Conservation (phyloP, 1,139 yeast genomes). For the Hemisphaericaspora lyxosophila region DNA sequence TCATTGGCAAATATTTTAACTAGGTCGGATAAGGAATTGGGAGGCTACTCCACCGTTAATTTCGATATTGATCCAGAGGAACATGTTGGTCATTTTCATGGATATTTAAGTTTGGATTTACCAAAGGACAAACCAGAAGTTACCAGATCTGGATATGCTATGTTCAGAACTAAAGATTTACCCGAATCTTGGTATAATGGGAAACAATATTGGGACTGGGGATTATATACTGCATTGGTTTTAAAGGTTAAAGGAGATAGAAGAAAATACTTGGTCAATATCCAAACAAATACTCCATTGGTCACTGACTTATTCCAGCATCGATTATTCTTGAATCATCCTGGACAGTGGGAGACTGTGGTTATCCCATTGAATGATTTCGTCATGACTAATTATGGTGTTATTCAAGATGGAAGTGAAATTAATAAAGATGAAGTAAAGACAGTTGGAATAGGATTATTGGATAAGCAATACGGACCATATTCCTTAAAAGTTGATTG, state of each 20-base stretch:
- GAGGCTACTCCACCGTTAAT: conserved; percentile 72
- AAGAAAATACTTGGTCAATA: conserved; percentile 73
- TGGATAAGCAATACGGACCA: conserved; percentile 81
- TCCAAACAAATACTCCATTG: conserved; percentile 78
- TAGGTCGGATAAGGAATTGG: conserved; percentile 71
- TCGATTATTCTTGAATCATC: conserved; percentile 67
- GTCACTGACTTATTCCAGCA: conserved; percentile 83
- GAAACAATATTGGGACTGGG: conserved; percentile 63
- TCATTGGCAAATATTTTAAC: conserved; percentile 50
- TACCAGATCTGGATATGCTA: conserved; percentile 77
- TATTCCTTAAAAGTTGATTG: conserved; percentile 69
- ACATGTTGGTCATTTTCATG: conserved; percentile 61
- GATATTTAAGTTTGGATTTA: conserved; percentile 69
- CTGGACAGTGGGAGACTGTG: conserved; percentile 85
- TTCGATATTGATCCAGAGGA: conserved; percentile 42
- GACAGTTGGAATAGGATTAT: conserved; percentile 75
- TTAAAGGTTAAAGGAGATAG: conserved; percentile 74
- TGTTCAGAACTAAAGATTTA: conserved; percentile 77
- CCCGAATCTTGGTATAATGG: conserved; percentile 50
- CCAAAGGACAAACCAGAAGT: conserved; percentile 71
- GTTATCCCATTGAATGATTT: conserved; percentile 75
- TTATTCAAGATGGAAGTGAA: conserved; percentile 64
- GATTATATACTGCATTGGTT: conserved; percentile 55
- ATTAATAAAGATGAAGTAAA: conserved; percentile 66
- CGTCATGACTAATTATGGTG: conserved; percentile 82